A percentile compares a stretch with the other conserved stretches of the same genome.
These are phyloP conservation scores for Tolypocladium amazonense DNA, from an alignment of 2,329 filamentous ascomycete genomes.

Conservation along the genomic window DNA sequence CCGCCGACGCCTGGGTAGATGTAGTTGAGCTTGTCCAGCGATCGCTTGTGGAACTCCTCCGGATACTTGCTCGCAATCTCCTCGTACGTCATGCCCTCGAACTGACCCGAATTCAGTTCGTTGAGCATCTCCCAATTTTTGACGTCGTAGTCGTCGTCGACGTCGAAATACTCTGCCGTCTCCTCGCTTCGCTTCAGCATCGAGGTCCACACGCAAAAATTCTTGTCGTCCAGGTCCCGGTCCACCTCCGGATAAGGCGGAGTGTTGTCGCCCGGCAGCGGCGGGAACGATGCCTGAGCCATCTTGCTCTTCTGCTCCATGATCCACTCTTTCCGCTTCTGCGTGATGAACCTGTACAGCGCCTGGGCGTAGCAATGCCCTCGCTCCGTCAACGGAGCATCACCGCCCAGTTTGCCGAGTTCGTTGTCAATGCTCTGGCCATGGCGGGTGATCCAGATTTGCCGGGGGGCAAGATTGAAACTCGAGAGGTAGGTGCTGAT, in stretches of 20 bases:
- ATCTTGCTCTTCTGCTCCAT: conserved; percentile 70
- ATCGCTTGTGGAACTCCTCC: conserved; percentile 72
- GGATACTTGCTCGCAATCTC: conserved; percentile 73
- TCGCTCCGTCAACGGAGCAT: conserved; percentile 73
- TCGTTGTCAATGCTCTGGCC: conserved; percentile 86
- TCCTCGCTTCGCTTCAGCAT: conserved; percentile 89
- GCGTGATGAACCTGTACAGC: conserved; percentile 73
- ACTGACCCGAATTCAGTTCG: conserved; percentile 84
- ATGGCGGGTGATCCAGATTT: conserved; percentile 97
- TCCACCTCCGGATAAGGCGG: conserved; percentile 85
- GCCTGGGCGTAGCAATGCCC: conserved; percentile 71
- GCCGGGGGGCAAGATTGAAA: conserved; percentile 88
- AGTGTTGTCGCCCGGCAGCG: conserved; percentile 79
- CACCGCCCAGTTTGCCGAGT: conserved; percentile 79
- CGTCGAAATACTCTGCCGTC: conserved; percentile 79
- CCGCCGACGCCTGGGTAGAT: conserved; percentile 93
- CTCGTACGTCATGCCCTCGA: conserved; percentile 91
- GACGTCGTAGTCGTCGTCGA: conserved; percentile 86
- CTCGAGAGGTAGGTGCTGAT: conserved; percentile 93
- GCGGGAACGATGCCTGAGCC: conserved; percentile 73
- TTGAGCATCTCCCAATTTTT: conserved; percentile 99
- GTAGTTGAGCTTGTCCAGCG: conserved; percentile 84
- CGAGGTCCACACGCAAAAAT: conserved; percentile 96
- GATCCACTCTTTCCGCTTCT: conserved; percentile 73
- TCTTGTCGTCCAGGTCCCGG: conserved; percentile 63